Conservation (phyloP, 192 early-diverging fungal species). For the Coemansia sp. region DNA sequence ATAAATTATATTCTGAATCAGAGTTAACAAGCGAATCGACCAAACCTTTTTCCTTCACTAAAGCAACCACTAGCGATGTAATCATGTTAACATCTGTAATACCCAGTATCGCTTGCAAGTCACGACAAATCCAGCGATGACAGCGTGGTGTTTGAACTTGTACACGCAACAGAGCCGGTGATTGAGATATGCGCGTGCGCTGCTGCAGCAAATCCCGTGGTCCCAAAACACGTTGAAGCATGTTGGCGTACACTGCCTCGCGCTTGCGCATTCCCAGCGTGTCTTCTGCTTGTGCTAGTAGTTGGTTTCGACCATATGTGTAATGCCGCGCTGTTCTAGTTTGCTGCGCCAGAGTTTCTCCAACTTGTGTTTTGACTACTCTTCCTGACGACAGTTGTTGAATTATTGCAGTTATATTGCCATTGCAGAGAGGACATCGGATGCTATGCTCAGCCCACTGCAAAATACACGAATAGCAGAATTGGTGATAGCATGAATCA, state of each 20-base stretch:
- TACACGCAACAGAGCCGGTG: neutral
- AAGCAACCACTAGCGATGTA: conserved; percentile 16
- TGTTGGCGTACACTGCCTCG: conserved; percentile 22
- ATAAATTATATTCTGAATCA: neutral
- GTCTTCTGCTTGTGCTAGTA: conserved; percentile 1
- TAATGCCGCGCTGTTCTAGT: neutral
- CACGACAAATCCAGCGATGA: conserved; percentile 33
- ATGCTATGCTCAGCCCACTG: conserved; percentile 48
- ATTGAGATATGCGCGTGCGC: neutral
- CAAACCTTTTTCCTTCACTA: conserved; percentile 6
- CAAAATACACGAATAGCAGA: conserved; percentile 48
- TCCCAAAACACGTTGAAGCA: conserved; percentile 10
- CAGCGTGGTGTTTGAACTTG: conserved; percentile 14
- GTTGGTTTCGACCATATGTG: conserved; percentile 16
- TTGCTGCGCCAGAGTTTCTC: neutral
- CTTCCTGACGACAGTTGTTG: conserved; percentile 10
- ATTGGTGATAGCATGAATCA: conserved; percentile 54
- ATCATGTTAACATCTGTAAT: conserved; percentile 16
- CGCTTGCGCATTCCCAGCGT: conserved; percentile 35
- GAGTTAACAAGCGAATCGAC: neutral
- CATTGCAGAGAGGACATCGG: conserved; percentile 56
- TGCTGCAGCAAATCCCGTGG: neutral
- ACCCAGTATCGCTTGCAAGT: conserved; percentile 24
- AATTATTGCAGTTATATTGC: conserved; percentile 13
- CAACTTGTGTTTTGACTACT: neutral